Evolutionary conservation across 140 eudicot species (phyloP).

Genomic region (Oenanthe javanica): DNA sequence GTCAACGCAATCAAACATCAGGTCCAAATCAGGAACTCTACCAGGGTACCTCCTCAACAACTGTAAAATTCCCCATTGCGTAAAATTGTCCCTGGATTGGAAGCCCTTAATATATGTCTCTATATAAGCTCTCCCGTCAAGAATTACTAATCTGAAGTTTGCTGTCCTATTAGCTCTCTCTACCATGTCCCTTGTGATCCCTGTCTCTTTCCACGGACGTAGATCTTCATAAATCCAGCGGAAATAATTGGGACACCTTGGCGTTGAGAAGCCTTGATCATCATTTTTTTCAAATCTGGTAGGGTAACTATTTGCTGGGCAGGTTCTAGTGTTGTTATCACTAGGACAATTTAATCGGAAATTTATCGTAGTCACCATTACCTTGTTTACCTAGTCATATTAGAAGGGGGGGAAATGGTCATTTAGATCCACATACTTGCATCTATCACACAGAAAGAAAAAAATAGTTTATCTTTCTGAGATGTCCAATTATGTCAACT

Average conservation of each 20-base stretch:
- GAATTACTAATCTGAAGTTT: constrained; percentile 41
- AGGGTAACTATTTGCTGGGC: not conserved
- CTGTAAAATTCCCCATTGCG: constrained; percentile 67
- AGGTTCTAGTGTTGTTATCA: not conserved
- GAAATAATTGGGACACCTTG: constrained; percentile 50
- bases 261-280: not conserved
- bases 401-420: not conserved
- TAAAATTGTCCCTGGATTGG: constrained; percentile 48
- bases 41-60: constrained; percentile 58
- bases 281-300: not conserved
- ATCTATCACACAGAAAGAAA: not conserved
- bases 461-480: not conserved
- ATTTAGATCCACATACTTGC: not conserved
- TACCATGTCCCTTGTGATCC: constrained; percentile 55
- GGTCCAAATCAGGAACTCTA: constrained; percentile 53
- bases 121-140: constrained; percentile 48
- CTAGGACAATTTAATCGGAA: not conserved
- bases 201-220: constrained; percentile 47
- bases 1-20: constrained; percentile 66
- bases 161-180: constrained; percentile 43
- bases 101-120: constrained; percentile 28
- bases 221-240: constrained; percentile 70
- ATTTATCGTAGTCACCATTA: not conserved
- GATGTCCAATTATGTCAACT: not conserved
- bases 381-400: constrained; percentile 1